phyloP scores from a whole-genome alignment of 768 basidiomycete genomes.

The Saitozyma sp. region DNA sequence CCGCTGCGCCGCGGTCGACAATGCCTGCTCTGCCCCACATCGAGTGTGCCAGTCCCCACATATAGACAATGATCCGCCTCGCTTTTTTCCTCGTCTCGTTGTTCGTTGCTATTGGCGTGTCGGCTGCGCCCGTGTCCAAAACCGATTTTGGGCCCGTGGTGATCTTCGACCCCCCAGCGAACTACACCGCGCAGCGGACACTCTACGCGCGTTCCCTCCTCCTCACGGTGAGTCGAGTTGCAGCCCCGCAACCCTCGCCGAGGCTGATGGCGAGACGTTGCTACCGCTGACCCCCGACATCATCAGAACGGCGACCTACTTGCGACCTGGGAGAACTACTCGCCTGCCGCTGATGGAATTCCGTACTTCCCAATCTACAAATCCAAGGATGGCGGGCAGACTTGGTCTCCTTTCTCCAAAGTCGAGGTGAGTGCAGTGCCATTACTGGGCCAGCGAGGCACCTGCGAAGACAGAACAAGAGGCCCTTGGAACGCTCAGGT shows the following conservation, averaged over 20 bases:
- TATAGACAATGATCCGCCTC: no score
- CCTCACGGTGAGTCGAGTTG: slow-evolving; percentile 15
- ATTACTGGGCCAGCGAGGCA: background rate
- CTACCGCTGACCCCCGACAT: background rate
- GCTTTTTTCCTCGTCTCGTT: no score
- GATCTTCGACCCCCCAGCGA: slow-evolving; percentile 23
- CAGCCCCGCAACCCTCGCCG: no score
- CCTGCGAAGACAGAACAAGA: no score
- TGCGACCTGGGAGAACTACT: slow-evolving; percentile 32
- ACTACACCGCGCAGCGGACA: slow-evolving; percentile 19
- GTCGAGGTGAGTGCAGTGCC: background rate
- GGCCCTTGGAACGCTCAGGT: no score
- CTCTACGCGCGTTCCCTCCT: slow-evolving; percentile 20
- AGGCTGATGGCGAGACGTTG: background rate
- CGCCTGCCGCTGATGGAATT: background rate
- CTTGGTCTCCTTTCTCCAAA: slow-evolving; percentile 16
- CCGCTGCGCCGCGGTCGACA: no score
- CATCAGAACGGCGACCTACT: slow-evolving; percentile 8
- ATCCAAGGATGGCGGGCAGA: slow-evolving; percentile 16
- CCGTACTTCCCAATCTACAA: slow-evolving; percentile 31
- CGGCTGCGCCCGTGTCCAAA: background rate
- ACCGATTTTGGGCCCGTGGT: slow-evolving; percentile 26
- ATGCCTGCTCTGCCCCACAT: no score
- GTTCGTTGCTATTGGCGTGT: no score
- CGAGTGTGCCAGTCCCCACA: no score